Base-by-base conservation (phyloP, 1,284 basidiomycete genomes). In the Apiotrichum akiyoshidainum region DNA sequence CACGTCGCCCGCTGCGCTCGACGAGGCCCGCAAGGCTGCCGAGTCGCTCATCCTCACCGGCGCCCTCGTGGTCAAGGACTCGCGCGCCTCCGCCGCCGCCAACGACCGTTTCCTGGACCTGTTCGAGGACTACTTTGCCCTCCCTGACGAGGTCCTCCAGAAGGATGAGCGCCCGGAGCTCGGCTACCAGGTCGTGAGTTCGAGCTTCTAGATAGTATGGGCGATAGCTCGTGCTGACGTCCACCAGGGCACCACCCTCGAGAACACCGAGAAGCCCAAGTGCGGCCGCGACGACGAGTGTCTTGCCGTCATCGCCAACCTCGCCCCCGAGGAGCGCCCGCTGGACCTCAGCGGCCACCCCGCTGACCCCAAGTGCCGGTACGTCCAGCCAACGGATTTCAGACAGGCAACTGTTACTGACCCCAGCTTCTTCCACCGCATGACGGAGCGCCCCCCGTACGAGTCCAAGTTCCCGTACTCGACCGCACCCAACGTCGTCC, bases 231-330 rank as follows among this genome's bases (percentile, higher is more conserved):
- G 7, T 31, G 26, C 26, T 31, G 26, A 31, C 26, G 3, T 7
- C 26, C 4, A 4, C 3, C 86, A 91, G 61, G 90, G 90, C 1
- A 90, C 90, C 12, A 92, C 91, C 1, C 84, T 94, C 21, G 92
- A 94, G 78, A 91, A 92, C 74, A 95, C 91, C 0, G 92, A 95
- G 78, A 92, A 90, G 71, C 90, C 90, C 10, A 90, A 89, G 74
- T 93, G 91, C 75, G 87, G 47, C 82, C 85, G 48, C 7, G 68
- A 73, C 60, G 69, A 71, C 34, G 72, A 71, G 47, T 76, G 73
- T 51, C 55, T 69, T 56, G 63, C 69, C 47, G 68, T 80, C 66
- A 76, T 81, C 65, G 64, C 67, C 39, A 52, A 58, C 1, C 81
- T 95, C 22, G 88, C 87, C 42, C 85, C 86, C 1, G 78, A 81